Evolutionary conservation across 345 rosid genomes (phyloP), one percentile per base, ranked within the genome.

Genomic region (Cardamine occulta): DNA sequence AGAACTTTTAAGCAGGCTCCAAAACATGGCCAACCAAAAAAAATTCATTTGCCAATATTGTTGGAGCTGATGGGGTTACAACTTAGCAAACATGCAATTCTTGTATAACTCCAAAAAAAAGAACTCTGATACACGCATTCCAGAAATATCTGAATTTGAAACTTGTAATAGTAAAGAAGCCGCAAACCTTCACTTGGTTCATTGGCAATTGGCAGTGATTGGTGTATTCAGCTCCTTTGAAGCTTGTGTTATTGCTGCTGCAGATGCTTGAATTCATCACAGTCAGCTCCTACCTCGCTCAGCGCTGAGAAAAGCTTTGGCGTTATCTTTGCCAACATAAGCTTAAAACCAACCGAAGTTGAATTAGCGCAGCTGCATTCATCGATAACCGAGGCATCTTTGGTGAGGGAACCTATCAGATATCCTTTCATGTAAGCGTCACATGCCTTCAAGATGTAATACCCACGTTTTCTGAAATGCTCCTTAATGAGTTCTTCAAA

Each of bases 341-440:
- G 78, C 84, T 93, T 93, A 87, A 96, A 93, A 42, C 99, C 98
- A 63, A 88, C 92, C 0, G 98, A 96, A 64, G 87, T 91, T 70
- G 87, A 80, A 76, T 89, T 87, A 21, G 86, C 88, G 34, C 73
- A 70, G 64, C 74, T 73, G 45, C 49, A 28, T 49, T 75, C 79
- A 56, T 81, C 77, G 63, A 75, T 82, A 35, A 75, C 78, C 1
- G 90, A 84, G 3, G 91, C 97, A 57, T 93, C 96, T 79, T 85
- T 75, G 37, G 82, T 51, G n/a, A 93, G 97, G 62, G 98, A 91
- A 37, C 98, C 98, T 23, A 96, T 93, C 71, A 96, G 76, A 79
- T 81, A 84, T 75, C 99, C 99, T 73, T 87, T 88, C 98, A 86
- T 91, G 76, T 91, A 93, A 7, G 98, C 91, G 70, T 89, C 89